Evolutionary conservation across 768 basidiomycete genomes (phyloP), one percentile per base, ranked within the genome.

Genomic region (Thelephora ganbajun): DNA sequence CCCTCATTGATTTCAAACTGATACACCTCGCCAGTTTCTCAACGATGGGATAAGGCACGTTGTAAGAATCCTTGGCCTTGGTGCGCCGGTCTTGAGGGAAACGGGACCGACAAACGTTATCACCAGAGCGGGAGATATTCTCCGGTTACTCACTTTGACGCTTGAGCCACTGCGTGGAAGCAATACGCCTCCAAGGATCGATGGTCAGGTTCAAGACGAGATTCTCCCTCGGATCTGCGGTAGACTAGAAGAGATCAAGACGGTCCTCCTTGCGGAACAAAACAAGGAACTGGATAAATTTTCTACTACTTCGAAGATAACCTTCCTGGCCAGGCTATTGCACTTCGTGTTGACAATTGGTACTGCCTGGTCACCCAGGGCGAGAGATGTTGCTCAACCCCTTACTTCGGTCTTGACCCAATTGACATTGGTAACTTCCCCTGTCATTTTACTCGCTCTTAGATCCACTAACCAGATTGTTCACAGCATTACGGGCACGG

Each of bases 291-390:
- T 48, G 33, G 58, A 55, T 12, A 46, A 54, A 5, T 26, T 49
- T 33, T 50, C 56, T 45, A 48, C 57, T 16, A 57, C 70, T 0
- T 66, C 73, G 39, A 64, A 66, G 11, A 61, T 75, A 23, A 66
- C 82, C 18, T 69, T 86, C 33, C 61, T 86, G 23, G 71, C 75
- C 2, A 77, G 85, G 2, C 63, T 88, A 13, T 54, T 87, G 19
- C 85, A 89, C 55, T 88, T 88, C 51, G 71, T 77, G 57, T 66
- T 88, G 6, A 77, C 81, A 19, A 81, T 86, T 55, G 70, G 69
- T 14, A 70, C 68, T 7, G 57, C 60, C 4, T 85, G 82, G 80
- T 76, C 74, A 2, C 50, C 66, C 2, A 67, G 63, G 44, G 66
- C 69, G 35, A 78, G 69, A 52, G 72, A 72, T 33, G 56, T 67